phyloP scores from a whole-genome alignment of 352 stramenopile species.

The Phytopythium montanum region DNA sequence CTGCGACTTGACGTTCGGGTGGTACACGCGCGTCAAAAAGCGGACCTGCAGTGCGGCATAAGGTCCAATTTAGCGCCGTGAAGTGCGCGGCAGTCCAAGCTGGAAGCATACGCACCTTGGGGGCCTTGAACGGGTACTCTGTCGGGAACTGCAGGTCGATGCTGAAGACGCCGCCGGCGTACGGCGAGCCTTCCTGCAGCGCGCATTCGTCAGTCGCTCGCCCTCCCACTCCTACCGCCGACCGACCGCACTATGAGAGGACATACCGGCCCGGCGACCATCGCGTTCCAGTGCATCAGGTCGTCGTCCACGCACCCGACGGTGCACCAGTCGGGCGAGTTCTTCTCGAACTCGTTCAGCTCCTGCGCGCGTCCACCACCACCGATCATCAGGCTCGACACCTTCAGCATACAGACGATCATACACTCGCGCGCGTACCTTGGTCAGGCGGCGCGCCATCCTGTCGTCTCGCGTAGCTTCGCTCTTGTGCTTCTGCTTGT shows the following conservation, averaged over 20 bases:
- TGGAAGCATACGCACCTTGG: conserved; percentile 75
- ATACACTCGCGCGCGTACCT: conserved; percentile 28
- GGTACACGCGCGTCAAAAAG: conserved; percentile 95
- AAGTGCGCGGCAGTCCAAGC: too few relatives aligned
- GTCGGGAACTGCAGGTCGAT: conserved; percentile 94
- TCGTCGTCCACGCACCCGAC: conserved; percentile 85
- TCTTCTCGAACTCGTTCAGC: conserved; percentile 86
- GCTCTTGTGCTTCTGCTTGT: not conserved
- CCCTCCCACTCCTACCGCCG: not conserved
- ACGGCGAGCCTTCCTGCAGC: conserved; percentile 77
- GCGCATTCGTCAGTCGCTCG: not conserved
- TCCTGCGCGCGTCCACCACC: conserved; percentile 36
- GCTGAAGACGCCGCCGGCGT: conserved; percentile 90
- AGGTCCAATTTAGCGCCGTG: not conserved
- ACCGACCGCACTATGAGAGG: not conserved
- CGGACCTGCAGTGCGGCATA: conserved; percentile 49
- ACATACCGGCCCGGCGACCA: conserved; percentile 86
- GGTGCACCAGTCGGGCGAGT: conserved; percentile 88
- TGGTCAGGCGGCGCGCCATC: conserved; percentile 83
- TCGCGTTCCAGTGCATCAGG: conserved; percentile 90
- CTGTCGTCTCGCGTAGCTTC: not conserved
- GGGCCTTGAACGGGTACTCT: conserved; percentile 96
- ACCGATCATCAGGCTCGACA: not conserved
- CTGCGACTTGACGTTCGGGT: conserved; percentile 96
- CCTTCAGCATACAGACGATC: not conserved